phyloP scores from a whole-genome alignment of 805 yeast genomes.

The Ogataea neopini region DNA sequence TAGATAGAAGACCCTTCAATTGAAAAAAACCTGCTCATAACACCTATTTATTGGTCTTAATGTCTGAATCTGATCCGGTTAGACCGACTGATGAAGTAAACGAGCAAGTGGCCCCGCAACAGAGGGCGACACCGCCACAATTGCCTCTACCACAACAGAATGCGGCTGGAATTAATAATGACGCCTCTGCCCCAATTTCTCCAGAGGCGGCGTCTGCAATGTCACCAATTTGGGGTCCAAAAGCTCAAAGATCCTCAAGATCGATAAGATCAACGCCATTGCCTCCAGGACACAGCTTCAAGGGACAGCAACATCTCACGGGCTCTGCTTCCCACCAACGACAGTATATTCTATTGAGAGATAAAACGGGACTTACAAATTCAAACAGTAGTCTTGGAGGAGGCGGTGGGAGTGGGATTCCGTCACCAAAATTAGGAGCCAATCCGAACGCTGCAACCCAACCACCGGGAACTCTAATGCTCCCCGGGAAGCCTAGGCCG shows the following conservation, averaged over 20 bases:
- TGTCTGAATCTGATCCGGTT: conserved; percentile 15
- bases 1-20: background rate
- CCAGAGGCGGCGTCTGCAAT: conserved; percentile 9
- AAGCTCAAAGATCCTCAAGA: conserved; percentile 15
- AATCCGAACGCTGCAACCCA: conserved; percentile 10
- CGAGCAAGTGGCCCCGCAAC: conserved; percentile 1
- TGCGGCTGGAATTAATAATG: background rate
- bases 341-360: conserved; percentile 34
- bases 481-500: conserved; percentile 25
- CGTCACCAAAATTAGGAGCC: conserved; percentile 18
- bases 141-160: background rate
- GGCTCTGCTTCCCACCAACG: conserved; percentile 33
- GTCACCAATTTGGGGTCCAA: conserved; percentile 9
- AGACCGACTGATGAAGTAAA: background rate
- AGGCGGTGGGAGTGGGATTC: conserved; percentile 7
- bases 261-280: conserved; percentile 20
- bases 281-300: conserved; percentile 27
- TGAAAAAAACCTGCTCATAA: no score
- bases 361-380: conserved; percentile 20
- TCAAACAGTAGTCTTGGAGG: conserved; percentile 1
- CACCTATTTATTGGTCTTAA: no score
- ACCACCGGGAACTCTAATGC: conserved; percentile 2
- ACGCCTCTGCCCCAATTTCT: conserved; percentile 9
- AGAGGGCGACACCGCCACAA: background rate
- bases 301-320: conserved; percentile 18